Evolutionary conservation across 345 rosid genomes (phyloP), one percentile per base, ranked within the genome.

Genomic region (Arabis hirsuta): DNA sequence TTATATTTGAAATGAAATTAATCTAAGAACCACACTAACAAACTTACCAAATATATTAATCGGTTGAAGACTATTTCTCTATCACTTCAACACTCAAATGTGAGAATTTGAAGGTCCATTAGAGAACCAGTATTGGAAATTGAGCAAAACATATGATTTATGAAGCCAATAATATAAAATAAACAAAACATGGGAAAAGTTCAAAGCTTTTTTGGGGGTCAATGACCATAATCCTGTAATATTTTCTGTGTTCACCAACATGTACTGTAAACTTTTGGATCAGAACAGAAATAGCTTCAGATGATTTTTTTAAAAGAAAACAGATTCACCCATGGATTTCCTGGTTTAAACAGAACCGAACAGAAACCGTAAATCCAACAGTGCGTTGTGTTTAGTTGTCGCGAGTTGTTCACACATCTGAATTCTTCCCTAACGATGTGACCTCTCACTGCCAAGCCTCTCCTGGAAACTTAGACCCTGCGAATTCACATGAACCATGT

Each of bases 391-490:
- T 62, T 62, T 62, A 62, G 53, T 55, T 61, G 41, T 45, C 2
- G 26, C 39, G 10, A 62, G 39, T 68, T 55, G 71, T 56, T 36
- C 61, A 69, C 71, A 48, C 55, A 70, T 57, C 76, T 63, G 80
- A 56, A 76, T 56, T 47, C 62, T 43, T 64, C 56, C 42, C 22
- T 20, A 42, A 51, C 72, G 24, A 50, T 70, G 66, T 48, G 39
- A 42, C 55, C 43, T 48, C 67, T 47, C 70, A 55, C 31, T 47
- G 20, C 58, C 63, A 68, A 26, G 64, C 29, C 55, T 31, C 70
- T 69, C 27, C 3, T 13, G 46, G 51, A 19, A 69, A 47, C 62
- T 70, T 76, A 76, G 71, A 71, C 66, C 79, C 79, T 76, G 79
- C 47, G 32, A 31, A 42, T 48, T 70, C 67, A 70, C 45, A 69